phyloP scores from a whole-genome alignment of 2,329 filamentous ascomycete species.

The Fusarium subglutinans region DNA sequence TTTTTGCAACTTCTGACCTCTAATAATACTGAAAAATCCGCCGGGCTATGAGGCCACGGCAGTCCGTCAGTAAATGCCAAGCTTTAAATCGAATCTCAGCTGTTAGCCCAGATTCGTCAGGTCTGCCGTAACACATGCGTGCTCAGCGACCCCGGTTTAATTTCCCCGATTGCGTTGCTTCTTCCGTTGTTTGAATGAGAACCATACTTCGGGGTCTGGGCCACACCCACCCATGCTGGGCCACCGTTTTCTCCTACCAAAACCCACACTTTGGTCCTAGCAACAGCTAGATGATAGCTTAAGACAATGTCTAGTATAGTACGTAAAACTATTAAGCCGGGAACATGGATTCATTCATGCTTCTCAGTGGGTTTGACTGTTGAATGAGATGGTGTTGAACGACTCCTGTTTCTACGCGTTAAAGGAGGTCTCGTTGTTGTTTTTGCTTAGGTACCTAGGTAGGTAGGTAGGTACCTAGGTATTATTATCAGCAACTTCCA shows the following conservation, averaged over 20 bases:
- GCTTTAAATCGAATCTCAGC: constrained; percentile 20
- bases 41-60: not conserved
- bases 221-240: not conserved
- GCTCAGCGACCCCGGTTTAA: constrained; percentile 19
- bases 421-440: not conserved
- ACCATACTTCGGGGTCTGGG: constrained; percentile 1
- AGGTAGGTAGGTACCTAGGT: not conserved
- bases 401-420: not conserved
- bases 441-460: not conserved
- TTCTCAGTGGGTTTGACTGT: constrained; percentile 9
- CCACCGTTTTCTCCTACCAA: constrained; percentile 29
- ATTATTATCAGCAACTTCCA: not conserved
- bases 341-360: constrained; percentile 22
- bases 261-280: constrained; percentile 6
- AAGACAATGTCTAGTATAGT: not conserved
- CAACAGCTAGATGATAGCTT: constrained; percentile 4
- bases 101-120: constrained; percentile 31
- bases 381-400: not conserved
- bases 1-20: not conserved
- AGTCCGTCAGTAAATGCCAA: constrained; percentile 11
- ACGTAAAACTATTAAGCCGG: constrained; percentile 5
- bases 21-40: not conserved
- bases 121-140: constrained; percentile 12
- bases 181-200: constrained; percentile 15
- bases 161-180: constrained; percentile 36